Evolutionary conservation across 768 basidiomycete genomes (phyloP).

Genomic region (Erythrobasidium yunnanense): DNA sequence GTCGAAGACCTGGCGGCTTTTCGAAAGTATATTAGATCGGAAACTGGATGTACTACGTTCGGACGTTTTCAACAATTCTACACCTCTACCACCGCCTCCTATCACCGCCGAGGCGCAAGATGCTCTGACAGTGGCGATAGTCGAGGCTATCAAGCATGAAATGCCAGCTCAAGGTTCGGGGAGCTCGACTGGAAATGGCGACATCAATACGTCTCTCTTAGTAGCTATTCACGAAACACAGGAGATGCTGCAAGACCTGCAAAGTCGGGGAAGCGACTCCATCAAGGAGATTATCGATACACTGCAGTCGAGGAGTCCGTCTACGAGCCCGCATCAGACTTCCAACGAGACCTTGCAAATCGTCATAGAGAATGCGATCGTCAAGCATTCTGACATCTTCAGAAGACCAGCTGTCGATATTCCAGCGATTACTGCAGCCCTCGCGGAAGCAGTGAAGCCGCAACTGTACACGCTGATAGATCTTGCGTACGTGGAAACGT

Average conservation of each 20-base stretch:
- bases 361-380: not conserved
- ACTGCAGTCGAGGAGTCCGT: not conserved
- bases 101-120: constrained; percentile 1
- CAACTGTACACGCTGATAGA: not conserved
- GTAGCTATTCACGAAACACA: constrained; percentile 4
- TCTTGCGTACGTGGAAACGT: not conserved
- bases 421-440: not conserved
- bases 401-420: not conserved
- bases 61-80: constrained; percentile 13
- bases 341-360: not conserved
- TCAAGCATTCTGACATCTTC: not conserved
- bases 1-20: not conserved
- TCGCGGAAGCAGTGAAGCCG: not conserved
- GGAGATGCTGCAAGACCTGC: not conserved
- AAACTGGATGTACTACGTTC: not conserved
- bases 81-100: constrained; percentile 1
- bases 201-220: not conserved
- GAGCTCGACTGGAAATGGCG: not conserved
- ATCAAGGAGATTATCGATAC: not conserved
- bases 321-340: not conserved
- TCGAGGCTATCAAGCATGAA: constrained; percentile 3
- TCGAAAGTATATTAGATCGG: constrained; percentile 3
- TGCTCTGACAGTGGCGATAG: not conserved
- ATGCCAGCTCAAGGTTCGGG: not conserved
- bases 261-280: not conserved